Evolutionary conservation across 768 basidiomycete species (phyloP).

Genomic region (Artomyces pyxidatus): DNA sequence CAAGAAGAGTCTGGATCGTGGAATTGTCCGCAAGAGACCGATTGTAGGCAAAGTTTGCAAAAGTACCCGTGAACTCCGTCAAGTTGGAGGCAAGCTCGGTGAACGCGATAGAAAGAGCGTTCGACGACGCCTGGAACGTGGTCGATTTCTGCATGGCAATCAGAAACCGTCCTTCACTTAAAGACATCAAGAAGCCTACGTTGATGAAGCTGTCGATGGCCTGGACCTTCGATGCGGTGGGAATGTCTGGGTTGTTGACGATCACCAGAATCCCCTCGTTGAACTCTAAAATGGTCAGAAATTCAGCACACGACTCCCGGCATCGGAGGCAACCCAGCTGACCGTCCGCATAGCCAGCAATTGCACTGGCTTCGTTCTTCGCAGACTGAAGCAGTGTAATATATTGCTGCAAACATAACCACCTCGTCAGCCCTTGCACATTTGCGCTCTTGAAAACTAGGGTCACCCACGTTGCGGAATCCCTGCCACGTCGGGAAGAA

Average conservation of each 20-base stretch:
- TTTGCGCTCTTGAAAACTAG: not conserved
- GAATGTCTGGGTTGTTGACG: not conserved
- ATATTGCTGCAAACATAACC: not conserved
- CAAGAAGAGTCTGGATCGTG: not conserved
- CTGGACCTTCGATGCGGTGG: not conserved
- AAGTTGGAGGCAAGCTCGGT: not conserved
- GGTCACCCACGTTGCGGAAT: not conserved
- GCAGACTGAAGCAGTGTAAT: not conserved
- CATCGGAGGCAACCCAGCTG: not conserved
- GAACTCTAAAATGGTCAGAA: not conserved
- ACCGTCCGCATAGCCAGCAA: not conserved
- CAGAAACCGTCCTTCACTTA: too few relatives aligned
- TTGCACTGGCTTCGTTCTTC: not conserved
- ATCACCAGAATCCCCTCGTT: not conserved
- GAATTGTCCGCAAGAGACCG: not conserved
- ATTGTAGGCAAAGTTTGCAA: not conserved
- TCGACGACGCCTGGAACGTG: not conserved
- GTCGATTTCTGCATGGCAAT: not conserved
- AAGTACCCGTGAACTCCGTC: not conserved
- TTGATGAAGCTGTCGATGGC: not conserved
- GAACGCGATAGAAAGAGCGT: not conserved
- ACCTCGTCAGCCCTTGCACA: not conserved
- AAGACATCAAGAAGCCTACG: too few relatives aligned
- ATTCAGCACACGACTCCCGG: not conserved
- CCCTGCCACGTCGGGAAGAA: not conserved